Base-by-base conservation (phyloP, 768 basidiomycete species). In the Russula lepida region DNA sequence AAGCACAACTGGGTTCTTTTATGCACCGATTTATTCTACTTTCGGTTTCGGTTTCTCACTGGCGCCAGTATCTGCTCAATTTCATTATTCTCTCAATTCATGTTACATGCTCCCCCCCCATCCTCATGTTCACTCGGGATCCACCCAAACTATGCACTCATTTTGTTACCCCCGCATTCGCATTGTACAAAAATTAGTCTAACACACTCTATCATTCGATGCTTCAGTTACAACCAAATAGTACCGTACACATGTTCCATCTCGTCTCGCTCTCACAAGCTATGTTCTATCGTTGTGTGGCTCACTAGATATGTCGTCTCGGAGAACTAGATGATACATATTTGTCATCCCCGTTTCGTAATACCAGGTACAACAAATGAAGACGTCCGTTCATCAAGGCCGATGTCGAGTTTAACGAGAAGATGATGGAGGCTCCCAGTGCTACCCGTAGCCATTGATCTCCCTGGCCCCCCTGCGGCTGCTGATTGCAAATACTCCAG, bases 101-200 rank as follows among this genome's bases (percentile, higher is more conserved):
- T 28, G 44, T 30, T 32, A 13, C 44, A 54, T 62, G 54, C 54
- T 12, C 0, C 13, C 35, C 2, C 35, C 1, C 28, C 54, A 47
- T 25, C 43, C 37, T 51, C 58, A 61, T 55, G 50, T 54, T 56
- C 56, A 53, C 43, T 58, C 19, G 47, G 54, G 59, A 66, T 59
- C 32, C 58, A 51, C 54, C 56, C 58, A 59, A 59, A 64, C 63
- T 53, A 52, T 62, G 55, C 60, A 59, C 64, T 56, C 43, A 57
- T 28, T 65, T 56, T 37, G 54, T 43, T 47, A 57, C 46, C 53
- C 39, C 43, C 17, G 48, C 59, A 61, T 46, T 52, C 54, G 59
- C 54, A 60, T 55, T 64, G 63, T 62, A 64, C 59, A 64, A 62
- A 63, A 64, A 56, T 64, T 64, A 64, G 28, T 50, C 56, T 64